Evolutionary conservation across 2,329 filamentous ascomycete genomes (phyloP), one percentile per base, ranked within the genome.

Genomic region (Verticillium longisporum): DNA sequence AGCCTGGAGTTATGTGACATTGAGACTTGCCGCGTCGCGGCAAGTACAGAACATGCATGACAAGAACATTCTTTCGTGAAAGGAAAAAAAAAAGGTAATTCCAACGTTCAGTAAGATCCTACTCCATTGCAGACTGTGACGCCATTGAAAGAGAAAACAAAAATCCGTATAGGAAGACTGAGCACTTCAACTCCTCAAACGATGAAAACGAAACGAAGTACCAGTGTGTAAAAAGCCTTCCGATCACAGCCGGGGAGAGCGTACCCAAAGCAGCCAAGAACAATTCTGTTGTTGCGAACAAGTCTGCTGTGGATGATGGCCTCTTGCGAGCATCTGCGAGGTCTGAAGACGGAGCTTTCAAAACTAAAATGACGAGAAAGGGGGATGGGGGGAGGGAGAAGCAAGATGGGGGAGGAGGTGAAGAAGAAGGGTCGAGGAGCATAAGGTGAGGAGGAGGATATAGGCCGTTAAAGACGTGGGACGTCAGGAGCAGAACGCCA

Each of bases 161-260:
- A 31, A 18, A 2, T 34, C 60, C 34, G 13, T 14, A 33, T 33
- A 37, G 32, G 38, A 18, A 55, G n/a, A n/a, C 32, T 26, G 26
- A 26, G 58, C 45, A 31, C 61, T 50, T 61, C 64, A 63, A 63
- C 62, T 62, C 64, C 56, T 67, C 59, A 56, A 64, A 50, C 11
- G 9, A 26, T 21, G 9, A n/a, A 50, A 26, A 18, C 45, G 18
- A 57, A 59, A 57, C 61, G 64, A 65, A 54, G 45, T 58, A 61
- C 26, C 26, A 26, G 26, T 26, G 26, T 26, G 26, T 26, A 4
- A 26, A 26, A 26, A 3, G 26, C 26, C 26, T 55, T 62, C 38
- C 38, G 37, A 50, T 21, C 45, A 50, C 45, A 50, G 45, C 21
- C 5, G 45, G 18, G 1, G 45, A 9, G 38, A n/a, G 38, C 36